Evolutionary conservation across 192 early-diverging fungal genomes (phyloP).

Genomic region (Mortierella antarctica): DNA sequence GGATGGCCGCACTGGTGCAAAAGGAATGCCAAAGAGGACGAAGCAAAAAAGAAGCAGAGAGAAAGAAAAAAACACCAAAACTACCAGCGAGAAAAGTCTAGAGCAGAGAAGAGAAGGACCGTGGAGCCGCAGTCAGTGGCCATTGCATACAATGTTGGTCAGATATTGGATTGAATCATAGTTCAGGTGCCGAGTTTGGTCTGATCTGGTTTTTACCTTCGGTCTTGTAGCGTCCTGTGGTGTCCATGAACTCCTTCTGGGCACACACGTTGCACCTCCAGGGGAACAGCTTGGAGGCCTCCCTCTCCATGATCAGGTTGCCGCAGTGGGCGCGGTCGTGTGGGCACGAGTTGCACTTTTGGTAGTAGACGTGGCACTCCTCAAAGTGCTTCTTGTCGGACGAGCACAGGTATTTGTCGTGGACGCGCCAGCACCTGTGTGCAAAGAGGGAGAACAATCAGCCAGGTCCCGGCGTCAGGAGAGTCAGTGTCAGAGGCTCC

Average conservation of each 20-base stretch:
- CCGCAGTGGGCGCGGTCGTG: constrained; percentile 53
- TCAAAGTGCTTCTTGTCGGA: constrained; percentile 45
- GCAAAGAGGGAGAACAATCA: background rate
- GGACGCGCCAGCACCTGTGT: constrained; percentile 48
- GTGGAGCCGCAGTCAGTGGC: background rate
- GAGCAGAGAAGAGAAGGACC: background rate
- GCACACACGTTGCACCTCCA: constrained; percentile 52
- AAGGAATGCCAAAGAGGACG: background rate
- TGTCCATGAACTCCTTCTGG: constrained; percentile 50
- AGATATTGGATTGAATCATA: background rate
- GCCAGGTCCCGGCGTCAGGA: background rate
- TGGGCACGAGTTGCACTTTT: constrained; percentile 54
- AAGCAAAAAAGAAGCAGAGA: background rate
- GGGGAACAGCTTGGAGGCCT: constrained; percentile 50
- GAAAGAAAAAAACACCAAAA: background rate
- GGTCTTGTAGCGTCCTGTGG: constrained; percentile 47
- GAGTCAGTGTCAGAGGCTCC: background rate
- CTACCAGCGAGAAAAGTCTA: constrained; percentile 54
- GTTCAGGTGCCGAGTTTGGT: background rate
- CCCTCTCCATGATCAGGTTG: constrained; percentile 45
- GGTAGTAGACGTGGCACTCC: constrained; percentile 51
- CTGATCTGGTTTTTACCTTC: constrained; percentile 25
- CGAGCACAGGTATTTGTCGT: constrained; percentile 52
- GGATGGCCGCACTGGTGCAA: background rate
- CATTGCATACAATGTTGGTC: background rate